A percentile compares a stretch with the other conserved stretches of the same genome.
phyloP scores from a whole-genome alignment of 805 yeast species.

The Candida quercuum region DNA sequence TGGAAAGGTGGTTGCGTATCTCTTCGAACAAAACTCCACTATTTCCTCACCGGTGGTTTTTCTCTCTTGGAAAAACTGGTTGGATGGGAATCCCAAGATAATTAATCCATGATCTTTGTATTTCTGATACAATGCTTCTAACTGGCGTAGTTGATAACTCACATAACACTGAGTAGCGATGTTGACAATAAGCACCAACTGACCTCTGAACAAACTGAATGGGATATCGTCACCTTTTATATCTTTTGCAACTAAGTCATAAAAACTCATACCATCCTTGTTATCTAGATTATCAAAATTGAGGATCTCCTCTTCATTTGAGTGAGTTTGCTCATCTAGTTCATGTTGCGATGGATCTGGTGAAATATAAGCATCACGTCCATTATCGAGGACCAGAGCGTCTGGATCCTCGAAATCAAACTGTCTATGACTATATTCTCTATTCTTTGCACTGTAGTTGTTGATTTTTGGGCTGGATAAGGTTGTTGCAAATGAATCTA shows the following conservation, averaged over 20 bases:
- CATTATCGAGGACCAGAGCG: too few relatives aligned
- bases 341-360: too few relatives aligned
- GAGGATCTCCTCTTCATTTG: not conserved
- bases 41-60: slow-evolving; percentile 67
- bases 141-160: slow-evolving; percentile 70
- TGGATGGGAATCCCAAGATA: slow-evolving; percentile 84
- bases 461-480: too few relatives aligned
- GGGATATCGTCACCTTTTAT: slow-evolving; percentile 52
- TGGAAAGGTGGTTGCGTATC: slow-evolving; percentile 81
- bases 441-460: too few relatives aligned
- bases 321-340: too few relatives aligned
- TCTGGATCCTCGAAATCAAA: too few relatives aligned
- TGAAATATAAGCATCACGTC: too few relatives aligned
- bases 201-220: slow-evolving; percentile 61
- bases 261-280: slow-evolving; percentile 38
- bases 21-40: slow-evolving; percentile 61
- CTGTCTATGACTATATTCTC: too few relatives aligned
- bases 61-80: slow-evolving; percentile 82
- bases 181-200: slow-evolving; percentile 79
- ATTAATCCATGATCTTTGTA: slow-evolving; percentile 59
- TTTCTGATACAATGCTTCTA: slow-evolving; percentile 63
- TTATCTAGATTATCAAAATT: not conserved
- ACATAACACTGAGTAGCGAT: slow-evolving; percentile 84
- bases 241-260: slow-evolving; percentile 59
- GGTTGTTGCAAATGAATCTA: too few relatives aligned